phyloP scores from a whole-genome alignment of 1,284 basidiomycete species.

The Ustilago xerochloae region DNA sequence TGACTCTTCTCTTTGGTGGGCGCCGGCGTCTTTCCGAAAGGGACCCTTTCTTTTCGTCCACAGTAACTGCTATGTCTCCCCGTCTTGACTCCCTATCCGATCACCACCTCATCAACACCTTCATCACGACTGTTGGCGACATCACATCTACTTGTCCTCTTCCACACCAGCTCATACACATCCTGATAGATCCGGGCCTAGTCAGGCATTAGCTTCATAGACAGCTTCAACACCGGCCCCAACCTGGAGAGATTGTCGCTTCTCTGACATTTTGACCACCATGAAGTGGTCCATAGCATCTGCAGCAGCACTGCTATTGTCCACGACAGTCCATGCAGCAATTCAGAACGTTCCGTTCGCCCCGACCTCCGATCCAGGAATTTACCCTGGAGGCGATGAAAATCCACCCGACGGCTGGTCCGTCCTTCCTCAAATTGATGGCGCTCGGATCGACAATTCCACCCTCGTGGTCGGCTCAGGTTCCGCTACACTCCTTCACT shows the following conservation, averaged over 20 bases:
- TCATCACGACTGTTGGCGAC: too few species aligned
- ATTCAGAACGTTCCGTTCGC: not conserved
- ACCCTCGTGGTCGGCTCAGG: constrained; percentile 47
- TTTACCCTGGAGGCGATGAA: constrained; percentile 41
- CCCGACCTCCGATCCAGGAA: constrained; percentile 40
- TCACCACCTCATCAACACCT: not conserved
- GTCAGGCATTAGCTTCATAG: too few species aligned
- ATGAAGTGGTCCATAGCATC: not conserved
- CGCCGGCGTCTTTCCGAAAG: not conserved
- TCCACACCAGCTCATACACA: too few species aligned
- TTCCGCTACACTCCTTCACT: constrained; percentile 45
- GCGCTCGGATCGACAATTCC: constrained; percentile 55
- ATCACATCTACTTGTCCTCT: too few species aligned
- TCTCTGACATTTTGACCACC: not conserved
- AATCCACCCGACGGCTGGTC: constrained; percentile 46
- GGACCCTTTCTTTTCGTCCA: not conserved
- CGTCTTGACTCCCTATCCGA: too few species aligned
- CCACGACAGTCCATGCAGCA: not conserved
- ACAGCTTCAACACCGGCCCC: not conserved
- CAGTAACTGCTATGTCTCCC: not conserved
- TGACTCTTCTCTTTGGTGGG: not conserved
- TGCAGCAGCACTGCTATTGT: not conserved
- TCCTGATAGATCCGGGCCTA: too few species aligned
- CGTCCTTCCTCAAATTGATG: constrained; percentile 41
- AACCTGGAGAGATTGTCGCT: not conserved